phyloP scores from a whole-genome alignment of 345 rosid species.

The Trapa bicornis region DNA sequence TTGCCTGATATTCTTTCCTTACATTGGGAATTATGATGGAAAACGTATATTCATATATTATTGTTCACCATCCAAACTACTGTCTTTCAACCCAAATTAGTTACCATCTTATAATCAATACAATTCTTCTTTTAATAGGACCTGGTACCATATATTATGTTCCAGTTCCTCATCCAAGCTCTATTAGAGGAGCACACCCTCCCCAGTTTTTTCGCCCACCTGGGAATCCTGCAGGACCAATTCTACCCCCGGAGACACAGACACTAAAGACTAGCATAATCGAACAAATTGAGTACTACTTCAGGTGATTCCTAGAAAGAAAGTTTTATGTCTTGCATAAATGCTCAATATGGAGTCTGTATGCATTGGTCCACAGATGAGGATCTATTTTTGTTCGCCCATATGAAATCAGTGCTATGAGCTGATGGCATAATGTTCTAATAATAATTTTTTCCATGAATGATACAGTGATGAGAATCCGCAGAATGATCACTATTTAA shows the following conservation, averaged over 20 bases:
- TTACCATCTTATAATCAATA: neutral
- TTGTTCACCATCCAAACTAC: neutral
- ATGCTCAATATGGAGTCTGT: neutral
- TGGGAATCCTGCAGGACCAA: conserved; percentile 34
- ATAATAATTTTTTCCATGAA: conserved; percentile 5
- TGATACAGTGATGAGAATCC: conserved; percentile 81
- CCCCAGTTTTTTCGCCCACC: conserved; percentile 52
- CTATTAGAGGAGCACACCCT: conserved; percentile 65
- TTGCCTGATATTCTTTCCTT: neutral
- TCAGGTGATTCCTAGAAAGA: conserved; percentile 38
- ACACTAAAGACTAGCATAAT: conserved; percentile 43
- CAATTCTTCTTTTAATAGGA: conserved; percentile 29
- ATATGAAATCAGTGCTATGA: neutral
- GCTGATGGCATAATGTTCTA: neutral
- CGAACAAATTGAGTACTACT: conserved; percentile 85
- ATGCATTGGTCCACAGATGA: neutral
- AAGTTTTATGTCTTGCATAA: neutral
- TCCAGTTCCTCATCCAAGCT: conserved; percentile 55
- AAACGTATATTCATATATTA: no score
- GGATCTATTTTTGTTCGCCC: neutral
- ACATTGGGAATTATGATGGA: neutral
- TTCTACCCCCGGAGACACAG: conserved; percentile 30
- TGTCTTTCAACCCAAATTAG: neutral
- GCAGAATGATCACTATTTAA: conserved; percentile 49
- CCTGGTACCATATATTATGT: conserved; percentile 47